phyloP scores from a whole-genome alignment of 495 filamentous ascomycete species.

The Penicillium cinerascens region DNA sequence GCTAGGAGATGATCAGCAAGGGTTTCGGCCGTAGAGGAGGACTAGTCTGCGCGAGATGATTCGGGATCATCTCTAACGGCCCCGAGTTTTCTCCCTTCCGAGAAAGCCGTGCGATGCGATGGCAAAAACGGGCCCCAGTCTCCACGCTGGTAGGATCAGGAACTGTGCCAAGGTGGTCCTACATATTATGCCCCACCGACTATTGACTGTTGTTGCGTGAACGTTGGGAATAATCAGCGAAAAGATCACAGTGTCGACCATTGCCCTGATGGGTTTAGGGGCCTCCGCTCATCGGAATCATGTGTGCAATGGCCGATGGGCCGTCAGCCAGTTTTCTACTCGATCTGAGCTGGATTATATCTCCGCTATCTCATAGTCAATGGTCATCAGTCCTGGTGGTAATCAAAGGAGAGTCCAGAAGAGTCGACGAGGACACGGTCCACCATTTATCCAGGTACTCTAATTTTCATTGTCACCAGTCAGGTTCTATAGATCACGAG shows the following conservation, averaged over 20 bases:
- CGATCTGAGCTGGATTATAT: neutral
- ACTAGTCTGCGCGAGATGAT: conserved; percentile 15
- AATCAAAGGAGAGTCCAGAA: neutral
- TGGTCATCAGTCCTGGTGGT: neutral
- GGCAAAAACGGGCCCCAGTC: conserved; percentile 7
- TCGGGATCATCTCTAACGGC: conserved; percentile 21
- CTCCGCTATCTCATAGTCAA: no score
- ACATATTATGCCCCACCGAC: neutral
- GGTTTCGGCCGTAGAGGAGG: conserved; percentile 23
- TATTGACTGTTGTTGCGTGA: neutral
- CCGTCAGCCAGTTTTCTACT: neutral
- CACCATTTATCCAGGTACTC: neutral
- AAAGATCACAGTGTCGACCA: neutral
- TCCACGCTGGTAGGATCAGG: neutral
- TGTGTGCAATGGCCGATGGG: neutral
- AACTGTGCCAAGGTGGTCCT: neutral
- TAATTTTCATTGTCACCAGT: neutral
- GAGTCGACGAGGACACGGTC: neutral
- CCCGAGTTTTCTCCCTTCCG: conserved; percentile 32
- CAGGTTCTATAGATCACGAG: neutral
- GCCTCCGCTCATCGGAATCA: neutral
- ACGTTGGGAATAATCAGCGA: neutral
- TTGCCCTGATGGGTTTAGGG: neutral
- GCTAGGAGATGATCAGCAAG: conserved; percentile 12
- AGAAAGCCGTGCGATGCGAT: conserved; percentile 16